phyloP scores from a whole-genome alignment of 1,139 yeast genomes.

The Barnettozyma hawaiiensis region DNA sequence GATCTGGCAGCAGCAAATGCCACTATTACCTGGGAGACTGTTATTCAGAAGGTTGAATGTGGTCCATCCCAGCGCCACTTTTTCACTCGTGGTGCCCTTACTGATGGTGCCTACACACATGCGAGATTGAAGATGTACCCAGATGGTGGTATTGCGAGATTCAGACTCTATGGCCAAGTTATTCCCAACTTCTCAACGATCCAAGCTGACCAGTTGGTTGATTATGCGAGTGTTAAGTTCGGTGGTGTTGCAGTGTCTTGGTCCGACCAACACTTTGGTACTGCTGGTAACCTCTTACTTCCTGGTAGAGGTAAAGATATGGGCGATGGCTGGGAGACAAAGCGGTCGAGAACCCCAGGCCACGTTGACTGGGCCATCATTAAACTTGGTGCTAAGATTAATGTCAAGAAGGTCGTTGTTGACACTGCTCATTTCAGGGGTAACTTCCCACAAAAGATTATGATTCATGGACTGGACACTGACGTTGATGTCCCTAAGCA shows the following conservation, averaged over 20 bases:
- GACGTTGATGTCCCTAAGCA: slow-evolving; percentile 32
- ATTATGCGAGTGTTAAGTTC: slow-evolving; percentile 73
- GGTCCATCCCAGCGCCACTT: slow-evolving; percentile 87
- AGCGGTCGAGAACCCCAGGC: slow-evolving; percentile 73
- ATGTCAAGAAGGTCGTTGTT: slow-evolving; percentile 54
- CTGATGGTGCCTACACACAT: slow-evolving; percentile 64
- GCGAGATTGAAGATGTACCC: slow-evolving; percentile 87
- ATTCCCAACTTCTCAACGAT: slow-evolving; percentile 52
- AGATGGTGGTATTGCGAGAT: slow-evolving; percentile 95
- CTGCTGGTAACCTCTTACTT: slow-evolving; percentile 78
- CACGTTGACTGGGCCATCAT: slow-evolving; percentile 90
- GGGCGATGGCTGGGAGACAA: slow-evolving; percentile 99
- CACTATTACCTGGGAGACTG: slow-evolving; percentile 65
- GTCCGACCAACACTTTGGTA: slow-evolving; percentile 91
- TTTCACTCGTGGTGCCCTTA: slow-evolving; percentile 55
- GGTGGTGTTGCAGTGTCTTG: slow-evolving; percentile 84
- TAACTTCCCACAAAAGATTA: slow-evolving; percentile 78
- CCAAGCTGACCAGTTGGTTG: slow-evolving; percentile 39
- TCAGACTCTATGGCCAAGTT: slow-evolving; percentile 81
- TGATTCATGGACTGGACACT: slow-evolving; percentile 50
- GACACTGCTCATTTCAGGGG: slow-evolving; percentile 95
- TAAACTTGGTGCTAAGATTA: slow-evolving; percentile 59
- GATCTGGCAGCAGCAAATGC: slow-evolving; percentile 30
- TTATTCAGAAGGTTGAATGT: slow-evolving; percentile 69
- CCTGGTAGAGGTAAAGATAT: slow-evolving; percentile 95